Evolutionary conservation across 1,284 basidiomycete genomes (phyloP).

Genomic region (Trametes versicolor): DNA sequence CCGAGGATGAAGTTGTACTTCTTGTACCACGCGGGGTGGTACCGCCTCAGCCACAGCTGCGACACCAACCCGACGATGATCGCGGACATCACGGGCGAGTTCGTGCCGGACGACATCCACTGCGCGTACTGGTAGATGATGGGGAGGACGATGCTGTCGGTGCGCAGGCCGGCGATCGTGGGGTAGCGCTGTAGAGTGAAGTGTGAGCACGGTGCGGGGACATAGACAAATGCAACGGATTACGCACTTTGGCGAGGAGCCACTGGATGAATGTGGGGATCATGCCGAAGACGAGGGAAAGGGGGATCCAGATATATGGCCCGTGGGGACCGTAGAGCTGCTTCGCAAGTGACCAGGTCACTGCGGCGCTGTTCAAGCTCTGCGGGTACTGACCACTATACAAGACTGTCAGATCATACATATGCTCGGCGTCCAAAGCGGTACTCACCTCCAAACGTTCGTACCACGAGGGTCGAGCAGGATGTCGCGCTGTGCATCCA

Average conservation of each 20-base stretch:
- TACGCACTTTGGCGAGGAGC: constrained; percentile 56
- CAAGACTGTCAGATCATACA: too few relatives aligned
- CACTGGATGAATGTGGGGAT: constrained; percentile 60
- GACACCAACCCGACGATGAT: constrained; percentile 66
- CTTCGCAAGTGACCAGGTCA: constrained; percentile 73
- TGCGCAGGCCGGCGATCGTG: constrained; percentile 56
- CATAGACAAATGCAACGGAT: not conserved
- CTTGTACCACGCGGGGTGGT: constrained; percentile 63
- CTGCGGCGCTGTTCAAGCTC: constrained; percentile 63
- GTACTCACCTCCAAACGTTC: constrained; percentile 57
- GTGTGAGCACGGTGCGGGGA: not conserved
- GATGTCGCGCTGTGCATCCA: constrained; percentile 60
- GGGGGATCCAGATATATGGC: constrained; percentile 63
- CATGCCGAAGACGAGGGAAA: constrained; percentile 62
- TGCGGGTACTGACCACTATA: constrained; percentile 39
- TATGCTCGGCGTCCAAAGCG: not conserved
- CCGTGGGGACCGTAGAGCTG: constrained; percentile 62
- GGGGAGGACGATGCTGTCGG: constrained; percentile 60
- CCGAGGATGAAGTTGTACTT: constrained; percentile 78
- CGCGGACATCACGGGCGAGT: constrained; percentile 58
- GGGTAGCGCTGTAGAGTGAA: constrained; percentile 53
- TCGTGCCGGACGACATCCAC: constrained; percentile 58
- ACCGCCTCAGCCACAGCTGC: constrained; percentile 65
- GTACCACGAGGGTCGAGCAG: constrained; percentile 62
- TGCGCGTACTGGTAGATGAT: constrained; percentile 62